Conservation (phyloP, 192 early-diverging fungal genomes). For the Coemansia sp. region DNA sequence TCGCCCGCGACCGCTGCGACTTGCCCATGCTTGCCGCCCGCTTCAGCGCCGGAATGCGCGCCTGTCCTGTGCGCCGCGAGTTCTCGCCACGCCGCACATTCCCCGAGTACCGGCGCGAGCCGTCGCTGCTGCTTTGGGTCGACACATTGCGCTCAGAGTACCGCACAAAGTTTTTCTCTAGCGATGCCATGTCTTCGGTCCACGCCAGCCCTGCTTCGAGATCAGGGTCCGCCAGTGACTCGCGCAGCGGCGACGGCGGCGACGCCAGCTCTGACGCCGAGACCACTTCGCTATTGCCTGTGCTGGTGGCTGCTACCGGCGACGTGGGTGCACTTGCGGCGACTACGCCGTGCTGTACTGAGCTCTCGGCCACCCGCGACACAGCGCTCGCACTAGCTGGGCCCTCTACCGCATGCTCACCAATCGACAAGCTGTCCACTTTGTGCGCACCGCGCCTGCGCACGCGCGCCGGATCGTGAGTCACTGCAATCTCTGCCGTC, state of each 20-base stretch:
- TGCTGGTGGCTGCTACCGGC: slow-evolving; percentile 5
- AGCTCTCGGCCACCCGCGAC: neutral
- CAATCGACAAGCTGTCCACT: slow-evolving; percentile 17
- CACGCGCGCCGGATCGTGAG: slow-evolving; percentile 6
- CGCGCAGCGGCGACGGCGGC: slow-evolving; percentile 8
- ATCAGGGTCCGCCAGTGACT: slow-evolving; percentile 11
- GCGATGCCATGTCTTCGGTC: slow-evolving; percentile 45
- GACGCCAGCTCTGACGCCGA: neutral
- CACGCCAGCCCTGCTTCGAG: slow-evolving; percentile 38
- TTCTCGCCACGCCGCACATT: neutral
- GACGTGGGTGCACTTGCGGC: slow-evolving; percentile 20
- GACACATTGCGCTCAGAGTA: slow-evolving; percentile 35
- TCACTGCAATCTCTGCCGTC: neutral
- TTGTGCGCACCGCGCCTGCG: slow-evolving; percentile 27
- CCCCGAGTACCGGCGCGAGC: neutral
- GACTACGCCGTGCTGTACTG: neutral
- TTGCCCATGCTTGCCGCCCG: slow-evolving; percentile 24
- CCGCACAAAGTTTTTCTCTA: slow-evolving; percentile 49
- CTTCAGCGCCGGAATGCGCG: slow-evolving; percentile 13
- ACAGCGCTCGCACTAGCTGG: neutral
- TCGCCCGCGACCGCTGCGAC: slow-evolving; percentile 35
- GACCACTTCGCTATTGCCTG: neutral
- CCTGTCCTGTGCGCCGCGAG: neutral
- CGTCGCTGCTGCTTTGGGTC: slow-evolving; percentile 1
- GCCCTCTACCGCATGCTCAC: neutral